phyloP scores from a whole-genome alignment of 169 alveolate species.

The Plasmodium billcollinsi region DNA sequence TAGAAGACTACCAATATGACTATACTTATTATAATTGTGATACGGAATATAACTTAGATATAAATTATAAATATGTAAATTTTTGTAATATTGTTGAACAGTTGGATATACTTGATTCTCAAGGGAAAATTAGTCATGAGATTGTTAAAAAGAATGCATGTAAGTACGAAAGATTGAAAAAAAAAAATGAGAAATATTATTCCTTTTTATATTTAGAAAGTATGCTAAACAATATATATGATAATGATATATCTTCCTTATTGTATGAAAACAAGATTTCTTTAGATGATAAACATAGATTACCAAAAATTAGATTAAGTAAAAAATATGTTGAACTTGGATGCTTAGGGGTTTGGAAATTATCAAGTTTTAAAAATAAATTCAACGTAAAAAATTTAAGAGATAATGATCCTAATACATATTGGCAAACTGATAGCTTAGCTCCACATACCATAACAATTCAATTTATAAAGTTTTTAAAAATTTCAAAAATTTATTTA shows the following conservation, averaged over 20 bases:
- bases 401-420: slow-evolving; percentile 88
- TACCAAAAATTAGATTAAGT: slow-evolving; percentile 52
- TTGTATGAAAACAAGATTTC: neutral
- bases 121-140: slow-evolving; percentile 4
- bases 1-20: too few relatives aligned
- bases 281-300: neutral
- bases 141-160: slow-evolving; percentile 21
- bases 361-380: slow-evolving; percentile 55
- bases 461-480: slow-evolving; percentile 84
- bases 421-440: slow-evolving; percentile 90
- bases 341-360: slow-evolving; percentile 69
- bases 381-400: slow-evolving; percentile 86
- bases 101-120: too few relatives aligned
- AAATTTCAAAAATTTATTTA: slow-evolving; percentile 86
- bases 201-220: slow-evolving; percentile 19
- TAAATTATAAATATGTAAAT: too few relatives aligned
- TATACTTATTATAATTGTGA: too few relatives aligned
- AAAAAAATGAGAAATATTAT: slow-evolving; percentile 1
- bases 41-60: too few relatives aligned
- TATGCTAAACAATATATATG: slow-evolving; percentile 3
- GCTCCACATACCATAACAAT: slow-evolving; percentile 90
- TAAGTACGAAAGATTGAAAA: neutral
- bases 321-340: slow-evolving; percentile 74
- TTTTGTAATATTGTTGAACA: too few relatives aligned
- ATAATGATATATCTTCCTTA: neutral